A percentile compares a stretch with the other conserved stretches of the same genome.
These are phyloP conservation scores for Apiospora malaysiana DNA, from an alignment of 2,329 filamentous ascomycete genomes.

Conservation along the genomic window DNA sequence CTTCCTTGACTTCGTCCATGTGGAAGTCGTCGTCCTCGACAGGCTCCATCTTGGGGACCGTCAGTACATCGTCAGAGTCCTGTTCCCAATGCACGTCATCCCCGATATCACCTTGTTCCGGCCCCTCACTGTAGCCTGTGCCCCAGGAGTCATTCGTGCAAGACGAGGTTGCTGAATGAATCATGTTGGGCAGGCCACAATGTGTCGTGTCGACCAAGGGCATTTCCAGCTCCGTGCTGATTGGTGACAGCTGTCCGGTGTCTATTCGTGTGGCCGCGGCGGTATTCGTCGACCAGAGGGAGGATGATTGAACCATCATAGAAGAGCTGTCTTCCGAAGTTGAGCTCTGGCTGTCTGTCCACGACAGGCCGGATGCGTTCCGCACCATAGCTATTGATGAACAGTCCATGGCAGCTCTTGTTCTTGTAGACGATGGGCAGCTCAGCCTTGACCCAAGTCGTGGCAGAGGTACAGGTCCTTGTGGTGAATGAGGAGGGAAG, in stretches of 20 bases:
- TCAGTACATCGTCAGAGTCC: slow-evolving; percentile 50
- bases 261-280: slow-evolving; percentile 40
- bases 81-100: slow-evolving; percentile 55
- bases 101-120: slow-evolving; percentile 44
- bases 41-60: slow-evolving; percentile 63
- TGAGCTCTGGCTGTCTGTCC: slow-evolving; percentile 53
- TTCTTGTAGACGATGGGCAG: slow-evolving; percentile 12
- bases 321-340: slow-evolving; percentile 50
- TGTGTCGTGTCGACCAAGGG: slow-evolving; percentile 40
- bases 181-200: slow-evolving; percentile 49
- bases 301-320: slow-evolving; percentile 41
- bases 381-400: slow-evolving; percentile 47
- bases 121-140: slow-evolving; percentile 44
- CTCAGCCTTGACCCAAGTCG: slow-evolving; percentile 1
- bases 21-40: slow-evolving; percentile 60
- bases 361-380: slow-evolving; percentile 50
- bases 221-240: slow-evolving; percentile 56
- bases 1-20: slow-evolving; percentile 58
- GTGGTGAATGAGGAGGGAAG: slow-evolving; percentile 22
- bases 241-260: slow-evolving; percentile 58
- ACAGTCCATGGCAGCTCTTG: slow-evolving; percentile 48
- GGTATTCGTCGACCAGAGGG: slow-evolving; percentile 42
- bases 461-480: slow-evolving; percentile 12
- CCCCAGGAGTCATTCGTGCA: slow-evolving; percentile 51
- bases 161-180: slow-evolving; percentile 54